Evolutionary conservation across 1,139 yeast species (phyloP), one percentile per base, ranked within the genome.

Genomic region (Suhomyces maxii): DNA sequence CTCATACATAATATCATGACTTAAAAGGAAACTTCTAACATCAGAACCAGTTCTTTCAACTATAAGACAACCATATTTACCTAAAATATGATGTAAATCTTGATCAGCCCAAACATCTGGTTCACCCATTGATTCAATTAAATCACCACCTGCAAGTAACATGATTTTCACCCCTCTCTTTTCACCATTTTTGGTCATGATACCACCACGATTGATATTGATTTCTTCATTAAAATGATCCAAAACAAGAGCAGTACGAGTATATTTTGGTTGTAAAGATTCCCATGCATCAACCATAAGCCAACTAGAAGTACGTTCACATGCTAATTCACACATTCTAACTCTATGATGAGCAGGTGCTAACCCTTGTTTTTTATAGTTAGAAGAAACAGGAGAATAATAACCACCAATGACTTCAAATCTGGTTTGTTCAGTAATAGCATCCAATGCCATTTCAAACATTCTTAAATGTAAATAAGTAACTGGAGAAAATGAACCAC

Each of bases 261-360:
- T 90, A 65, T 95, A 95, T 42, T 82, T 79, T 0, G 90, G 89
- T 65, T 95, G 99, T 50, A 93, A 73, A 7, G 96, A 86, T 67
- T 93, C 99, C 99, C 99, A 93, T 0, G 98, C 97, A 66, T 93
- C 99, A 25, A 93, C 99, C 98, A 93, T 95, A 41, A 95, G 76
- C 98, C 99, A 93, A 26, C 95, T 84, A 4, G 95, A 84, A 0
- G 99, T 93, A 60, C 99, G 79, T 63, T 93, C 99, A 67, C 99
- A 91, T 0, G 98, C 99, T 63, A 93, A 75, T 65, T 95, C 98
- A 67, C 99, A 91, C 99, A 93, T 93, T 46, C 98, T 77, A 9
- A 93, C 99, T 49, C 99, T 79, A 67, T 93, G 96, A 52, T 76
- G 77, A 0, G 98, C 80, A 0, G 88, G 82, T 0, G 99, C 98